phyloP scores from a whole-genome alignment of 306 rosid genomes.

The Psophocarpus tetragonolobus region DNA sequence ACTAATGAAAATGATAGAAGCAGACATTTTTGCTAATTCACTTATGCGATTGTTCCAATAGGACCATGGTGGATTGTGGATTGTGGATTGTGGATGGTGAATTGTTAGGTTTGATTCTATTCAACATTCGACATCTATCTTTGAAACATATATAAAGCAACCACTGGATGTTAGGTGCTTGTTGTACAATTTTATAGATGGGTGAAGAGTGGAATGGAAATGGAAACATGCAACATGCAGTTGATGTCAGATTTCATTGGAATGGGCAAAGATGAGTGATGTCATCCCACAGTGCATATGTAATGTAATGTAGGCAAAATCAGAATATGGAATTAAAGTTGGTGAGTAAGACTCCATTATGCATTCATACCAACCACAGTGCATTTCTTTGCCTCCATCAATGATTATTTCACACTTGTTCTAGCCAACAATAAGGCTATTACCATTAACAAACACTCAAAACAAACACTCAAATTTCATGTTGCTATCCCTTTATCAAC shows the following conservation, averaged over 20 bases:
- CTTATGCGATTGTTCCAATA: not conserved
- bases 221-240: slow-evolving; percentile 75
- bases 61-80: not conserved
- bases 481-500: not conserved
- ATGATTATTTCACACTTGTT: not conserved
- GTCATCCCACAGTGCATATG: not conserved
- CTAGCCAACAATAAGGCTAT: not conserved
- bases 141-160: not conserved
- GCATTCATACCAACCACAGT: not conserved
- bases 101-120: slow-evolving; percentile 4
- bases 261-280: not conserved
- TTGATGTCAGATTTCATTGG: not conserved
- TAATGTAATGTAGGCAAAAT: not conserved
- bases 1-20: slow-evolving; percentile 3
- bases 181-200: not conserved
- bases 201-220: slow-evolving; percentile 67
- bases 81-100: not conserved
- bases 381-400: not conserved
- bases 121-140: not conserved
- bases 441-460: not conserved
- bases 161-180: not conserved
- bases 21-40: not conserved
- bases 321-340: slow-evolving; percentile 11
- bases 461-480: not conserved
- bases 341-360: not conserved